These are phyloP conservation scores for Colletotrichum sp. DNA, from an alignment of 2,329 filamentous ascomycete genomes.

Conservation along the genomic window DNA sequence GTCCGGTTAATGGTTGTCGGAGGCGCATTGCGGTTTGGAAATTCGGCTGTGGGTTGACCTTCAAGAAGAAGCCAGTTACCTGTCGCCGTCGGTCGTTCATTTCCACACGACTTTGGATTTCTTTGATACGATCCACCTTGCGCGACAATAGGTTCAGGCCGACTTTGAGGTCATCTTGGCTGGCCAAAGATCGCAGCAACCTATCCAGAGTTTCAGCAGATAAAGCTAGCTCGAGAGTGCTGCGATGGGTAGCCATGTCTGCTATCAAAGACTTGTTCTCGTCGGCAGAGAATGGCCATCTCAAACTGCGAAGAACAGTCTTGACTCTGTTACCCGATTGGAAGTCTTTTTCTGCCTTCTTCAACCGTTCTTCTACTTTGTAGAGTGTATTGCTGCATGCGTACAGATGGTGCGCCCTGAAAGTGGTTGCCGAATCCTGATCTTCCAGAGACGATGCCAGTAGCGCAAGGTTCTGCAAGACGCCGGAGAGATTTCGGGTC, in stretches of 20 bases:
- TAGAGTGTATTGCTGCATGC: not conserved
- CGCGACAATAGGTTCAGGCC: fast-evolving
- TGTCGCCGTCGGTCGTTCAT: not conserved
- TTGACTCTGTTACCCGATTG: not conserved
- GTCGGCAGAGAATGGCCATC: not conserved
- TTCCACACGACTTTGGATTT: not conserved
- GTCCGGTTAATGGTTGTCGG: not conserved
- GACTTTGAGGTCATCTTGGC: not conserved
- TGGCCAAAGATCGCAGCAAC: not conserved
- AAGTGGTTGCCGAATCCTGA: not conserved
- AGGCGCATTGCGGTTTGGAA: not conserved
- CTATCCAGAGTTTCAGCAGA: not conserved
- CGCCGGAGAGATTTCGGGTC: not conserved
- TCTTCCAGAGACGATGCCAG: not conserved
- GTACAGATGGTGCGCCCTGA: not conserved
- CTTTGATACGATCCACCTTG: not conserved
- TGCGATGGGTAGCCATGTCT: fast-evolving
- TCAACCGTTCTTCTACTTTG: not conserved
- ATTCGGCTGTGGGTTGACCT: not conserved
- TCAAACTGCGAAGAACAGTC: not conserved
- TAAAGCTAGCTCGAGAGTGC: not conserved
- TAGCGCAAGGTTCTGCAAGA: not conserved
- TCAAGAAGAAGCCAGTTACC: fast-evolving
- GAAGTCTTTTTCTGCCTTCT: not conserved
- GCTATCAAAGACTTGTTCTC: not conserved